These are phyloP conservation scores for Handroanthus guayacan DNA, from an alignment of 257 asterid genomes.

Conservation along the genomic window DNA sequence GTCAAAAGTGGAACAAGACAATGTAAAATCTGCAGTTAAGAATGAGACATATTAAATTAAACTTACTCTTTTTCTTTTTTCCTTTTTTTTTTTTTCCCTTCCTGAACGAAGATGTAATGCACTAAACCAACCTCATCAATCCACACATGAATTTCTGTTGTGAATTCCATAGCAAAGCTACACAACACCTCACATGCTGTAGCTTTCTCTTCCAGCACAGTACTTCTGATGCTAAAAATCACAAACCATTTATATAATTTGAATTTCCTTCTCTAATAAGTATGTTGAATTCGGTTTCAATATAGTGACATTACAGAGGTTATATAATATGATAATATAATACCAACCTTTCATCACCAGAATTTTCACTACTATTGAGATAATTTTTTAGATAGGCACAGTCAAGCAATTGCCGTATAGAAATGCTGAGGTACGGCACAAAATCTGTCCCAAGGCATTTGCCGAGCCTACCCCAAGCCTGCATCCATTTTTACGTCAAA, in stretches of 20 bases:
- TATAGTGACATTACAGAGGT: too few relatives aligned
- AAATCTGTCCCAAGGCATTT: neutral
- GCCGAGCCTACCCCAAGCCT: neutral
- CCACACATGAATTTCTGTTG: neutral
- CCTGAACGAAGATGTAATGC: neutral
- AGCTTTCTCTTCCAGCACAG: neutral
- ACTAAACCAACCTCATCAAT: neutral
- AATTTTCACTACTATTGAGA: neutral
- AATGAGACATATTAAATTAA: neutral
- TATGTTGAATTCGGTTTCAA: too few relatives aligned
- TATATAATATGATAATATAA: neutral
- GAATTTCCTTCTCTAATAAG: too few relatives aligned
- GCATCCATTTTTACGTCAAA: neutral
- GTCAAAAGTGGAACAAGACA: neutral
- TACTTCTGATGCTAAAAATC: neutral
- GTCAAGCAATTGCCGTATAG: neutral
- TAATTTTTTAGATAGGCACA: neutral
- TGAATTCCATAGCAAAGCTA: neutral
- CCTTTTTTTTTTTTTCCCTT: too few relatives aligned
- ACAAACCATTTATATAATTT: too few relatives aligned
- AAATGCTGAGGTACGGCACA: neutral
- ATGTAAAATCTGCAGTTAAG: neutral
- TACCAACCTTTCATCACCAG: neutral
- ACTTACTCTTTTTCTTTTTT: neutral
- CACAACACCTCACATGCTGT: neutral